Evolutionary conservation across 208 protist species (phyloP).

Genomic region (Acanthamoeba castellanii): DNA sequence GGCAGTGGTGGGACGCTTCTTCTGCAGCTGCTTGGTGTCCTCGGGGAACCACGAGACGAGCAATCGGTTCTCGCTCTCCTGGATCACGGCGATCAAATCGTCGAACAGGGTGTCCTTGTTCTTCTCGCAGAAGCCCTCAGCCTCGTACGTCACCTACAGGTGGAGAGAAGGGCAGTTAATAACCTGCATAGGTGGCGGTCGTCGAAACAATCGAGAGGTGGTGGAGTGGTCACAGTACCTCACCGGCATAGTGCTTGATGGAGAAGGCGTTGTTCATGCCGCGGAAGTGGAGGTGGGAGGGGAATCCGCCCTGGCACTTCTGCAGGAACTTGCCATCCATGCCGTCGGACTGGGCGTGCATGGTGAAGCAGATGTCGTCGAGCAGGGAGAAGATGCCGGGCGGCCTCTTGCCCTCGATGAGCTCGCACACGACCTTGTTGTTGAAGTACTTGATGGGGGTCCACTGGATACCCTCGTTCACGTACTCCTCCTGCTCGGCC

Average conservation of each 20-base stretch:
- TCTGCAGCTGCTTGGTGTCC: conserved; percentile 70
- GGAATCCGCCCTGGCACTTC: conserved; percentile 63
- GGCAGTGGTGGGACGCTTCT: conserved; percentile 91
- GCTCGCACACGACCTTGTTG: conserved; percentile 96
- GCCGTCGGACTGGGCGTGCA: conserved; percentile 83
- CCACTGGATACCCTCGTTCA: conserved; percentile 96
- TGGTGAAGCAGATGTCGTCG: conserved; percentile 97
- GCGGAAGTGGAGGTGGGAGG: conserved; percentile 78
- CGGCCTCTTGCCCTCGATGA: conserved; percentile 94
- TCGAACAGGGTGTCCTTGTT: conserved; percentile 88
- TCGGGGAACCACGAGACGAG: conserved; percentile 66
- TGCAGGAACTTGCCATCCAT: conserved; percentile 74
- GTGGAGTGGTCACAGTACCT: conserved; percentile 69
- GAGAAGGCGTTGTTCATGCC: conserved; percentile 81
- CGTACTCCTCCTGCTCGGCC: conserved; percentile 97
- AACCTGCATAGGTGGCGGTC: neutral
- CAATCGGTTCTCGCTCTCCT: conserved; percentile 74
- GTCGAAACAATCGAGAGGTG: neutral
- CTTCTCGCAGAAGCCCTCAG: conserved; percentile 86
- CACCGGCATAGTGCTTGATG: conserved; percentile 90
- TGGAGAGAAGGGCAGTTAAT: conserved; percentile 15
- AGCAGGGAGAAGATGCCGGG: conserved; percentile 95
- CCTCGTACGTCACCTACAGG: conserved; percentile 83
- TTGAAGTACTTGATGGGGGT: conserved; percentile 97
- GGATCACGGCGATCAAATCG: conserved; percentile 84